Evolutionary conservation across 2,329 filamentous ascomycete genomes (phyloP), one percentile per base, ranked within the genome.

Genomic region (Pezicula radicicola): DNA sequence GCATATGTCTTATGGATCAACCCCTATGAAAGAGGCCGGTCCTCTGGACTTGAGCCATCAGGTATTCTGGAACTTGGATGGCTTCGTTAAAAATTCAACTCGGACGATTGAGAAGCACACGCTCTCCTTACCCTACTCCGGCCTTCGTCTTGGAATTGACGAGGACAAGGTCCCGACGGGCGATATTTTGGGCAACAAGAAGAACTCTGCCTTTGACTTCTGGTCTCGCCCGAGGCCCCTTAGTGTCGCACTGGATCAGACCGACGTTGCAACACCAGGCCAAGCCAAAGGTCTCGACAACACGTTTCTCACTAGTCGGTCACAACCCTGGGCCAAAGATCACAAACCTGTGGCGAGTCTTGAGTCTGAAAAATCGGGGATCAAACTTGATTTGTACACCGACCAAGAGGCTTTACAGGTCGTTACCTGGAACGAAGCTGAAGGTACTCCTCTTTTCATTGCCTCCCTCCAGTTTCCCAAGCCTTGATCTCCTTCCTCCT

Each of bases 181-280:
- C 40, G 80, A 87, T 50, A 85, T 96, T 57, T 67, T 85, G 16
- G 72, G 82, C 47, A 89, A 88, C 70, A 68, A 77, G 60, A 71
- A 76, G 53, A 81, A 83, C 43, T 84, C 83, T 1, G 85, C 88
- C 57, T 88, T 89, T 61, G 85, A 89, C 68, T 89, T 90, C 72
- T 95, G 91, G 86, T 88, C 84, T 46, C 70, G 77, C 33, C 85
- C 89, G 10, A 93, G 93, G 75, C 78, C 88, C 59, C 74, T 96
- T 43, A 89, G 89, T 28, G 73, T 42, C 21, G 43, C 42, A n/a
- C 16, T 51, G 13, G 30, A 25, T 19, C 27, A 21, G 6, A 19
- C 39, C 19, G 27, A 33, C 30, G 42, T 25, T 10, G 25, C 19
- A 25, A n/a, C 30, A n/a, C 27, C 19, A 21, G 21, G 21, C 5